Conservation (phyloP, 2,329 filamentous ascomycete species). For the Alternaria viburni region DNA sequence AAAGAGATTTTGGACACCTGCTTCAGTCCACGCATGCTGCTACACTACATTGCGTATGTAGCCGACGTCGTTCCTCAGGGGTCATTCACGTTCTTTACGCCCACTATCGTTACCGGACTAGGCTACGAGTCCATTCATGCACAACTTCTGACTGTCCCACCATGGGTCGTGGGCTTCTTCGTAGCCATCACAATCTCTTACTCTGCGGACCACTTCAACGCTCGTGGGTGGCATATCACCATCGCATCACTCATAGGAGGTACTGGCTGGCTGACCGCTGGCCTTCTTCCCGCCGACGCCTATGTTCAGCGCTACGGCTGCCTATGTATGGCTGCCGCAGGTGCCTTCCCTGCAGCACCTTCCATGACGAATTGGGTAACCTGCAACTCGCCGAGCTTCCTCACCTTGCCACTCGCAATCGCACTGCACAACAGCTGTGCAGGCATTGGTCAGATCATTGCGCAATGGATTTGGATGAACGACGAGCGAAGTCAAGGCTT, state of each 20-base stretch:
- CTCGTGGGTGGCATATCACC: conserved; percentile 9
- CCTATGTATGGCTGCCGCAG: conserved; percentile 3
- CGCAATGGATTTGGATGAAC: conserved; percentile 4
- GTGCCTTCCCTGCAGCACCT: conserved; percentile 5
- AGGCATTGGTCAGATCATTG: neutral
- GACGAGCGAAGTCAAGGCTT: neutral
- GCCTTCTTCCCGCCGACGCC: conserved; percentile 2
- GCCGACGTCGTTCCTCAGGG: conserved; percentile 3
- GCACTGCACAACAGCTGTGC: conserved; percentile 1
- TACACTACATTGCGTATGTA: conserved; percentile 3
- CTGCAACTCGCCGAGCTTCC: conserved; percentile 7
- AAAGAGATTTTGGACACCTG: neutral
- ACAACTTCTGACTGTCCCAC: conserved; percentile 71
- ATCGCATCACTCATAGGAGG: neutral
- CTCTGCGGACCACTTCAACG: conserved; percentile 24
- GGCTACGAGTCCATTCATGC: conserved; percentile 62
- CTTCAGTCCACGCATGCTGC: neutral
- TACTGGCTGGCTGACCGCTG: conserved; percentile 1
- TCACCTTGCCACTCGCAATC: conserved; percentile 2
- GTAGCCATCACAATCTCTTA: conserved; percentile 47
- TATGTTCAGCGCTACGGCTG: conserved; percentile 5
- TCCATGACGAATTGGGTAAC: conserved; percentile 9
- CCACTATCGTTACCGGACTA: conserved; percentile 67
- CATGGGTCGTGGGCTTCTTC: conserved; percentile 50
- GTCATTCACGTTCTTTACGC: conserved; percentile 64